Conservation (phyloP, 2,329 filamentous ascomycete genomes). For the Alternaria dauci region DNA sequence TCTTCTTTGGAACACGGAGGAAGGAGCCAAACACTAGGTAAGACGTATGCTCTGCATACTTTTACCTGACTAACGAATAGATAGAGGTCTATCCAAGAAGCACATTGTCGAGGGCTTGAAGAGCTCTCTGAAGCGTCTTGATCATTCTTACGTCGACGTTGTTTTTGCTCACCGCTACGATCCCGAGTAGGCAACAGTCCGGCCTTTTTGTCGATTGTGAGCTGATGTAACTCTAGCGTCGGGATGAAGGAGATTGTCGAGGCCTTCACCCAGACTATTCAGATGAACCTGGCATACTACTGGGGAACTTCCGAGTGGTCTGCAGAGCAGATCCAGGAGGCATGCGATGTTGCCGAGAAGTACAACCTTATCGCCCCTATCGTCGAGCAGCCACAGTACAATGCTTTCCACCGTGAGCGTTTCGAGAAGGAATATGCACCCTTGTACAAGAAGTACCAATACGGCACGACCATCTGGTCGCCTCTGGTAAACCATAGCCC, state of each 20-base stretch:
- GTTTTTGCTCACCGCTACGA: conserved; percentile 70
- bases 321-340: conserved; percentile 67
- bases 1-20: conserved; percentile 65
- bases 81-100: conserved; percentile 57
- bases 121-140: conserved; percentile 65
- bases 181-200: conserved; percentile 44
- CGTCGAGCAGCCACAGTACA: conserved; percentile 67
- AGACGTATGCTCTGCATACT: not conserved
- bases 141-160: conserved; percentile 72
- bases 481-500: conserved; percentile 52
- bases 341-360: conserved; percentile 66
- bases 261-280: conserved; percentile 60
- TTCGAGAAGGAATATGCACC: conserved; percentile 70
- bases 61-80: not conserved
- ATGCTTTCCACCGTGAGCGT: conserved; percentile 67
- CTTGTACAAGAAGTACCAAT: conserved; percentile 64
- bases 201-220: not conserved
- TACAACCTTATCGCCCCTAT: conserved; percentile 68
- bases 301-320: conserved; percentile 67
- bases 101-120: conserved; percentile 67
- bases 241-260: conserved; percentile 71
- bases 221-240: conserved; percentile 50
- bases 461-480: conserved; percentile 66
- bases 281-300: conserved; percentile 65
- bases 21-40: conserved; percentile 64